Conservation (phyloP, 2,329 filamentous ascomycete genomes). For the Aspergillus pseudoviridinutans region DNA sequence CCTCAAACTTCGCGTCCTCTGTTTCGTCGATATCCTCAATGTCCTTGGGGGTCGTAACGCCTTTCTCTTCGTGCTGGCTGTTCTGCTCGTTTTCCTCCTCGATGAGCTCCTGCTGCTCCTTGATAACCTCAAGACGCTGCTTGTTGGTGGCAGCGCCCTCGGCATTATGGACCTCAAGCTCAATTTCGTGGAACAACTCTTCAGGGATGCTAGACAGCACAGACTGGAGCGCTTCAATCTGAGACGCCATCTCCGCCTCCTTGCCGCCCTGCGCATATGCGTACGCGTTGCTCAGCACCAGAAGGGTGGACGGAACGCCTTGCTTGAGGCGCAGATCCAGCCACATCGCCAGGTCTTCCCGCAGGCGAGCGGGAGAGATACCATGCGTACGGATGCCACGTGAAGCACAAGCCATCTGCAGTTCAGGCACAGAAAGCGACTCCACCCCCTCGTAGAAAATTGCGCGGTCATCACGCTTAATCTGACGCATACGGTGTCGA, state of each 20-base stretch:
- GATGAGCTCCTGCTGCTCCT: constrained; percentile 97
- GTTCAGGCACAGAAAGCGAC: constrained; percentile 84
- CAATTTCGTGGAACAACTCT: constrained; percentile 98
- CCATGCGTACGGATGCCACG: constrained; percentile 91
- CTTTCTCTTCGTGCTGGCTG: constrained; percentile 70
- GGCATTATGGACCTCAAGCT: constrained; percentile 93
- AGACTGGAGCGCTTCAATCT: constrained; percentile 88
- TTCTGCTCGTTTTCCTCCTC: constrained; percentile 95
- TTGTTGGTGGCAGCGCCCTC: constrained; percentile 98
- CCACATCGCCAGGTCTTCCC: constrained; percentile 90
- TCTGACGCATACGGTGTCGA: constrained; percentile 96
- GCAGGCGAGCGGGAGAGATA: constrained; percentile 79
- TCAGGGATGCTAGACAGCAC: constrained; percentile 94
- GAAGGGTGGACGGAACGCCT: constrained; percentile 89
- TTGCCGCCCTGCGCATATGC: constrained; percentile 79
- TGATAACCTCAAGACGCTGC: constrained; percentile 95
- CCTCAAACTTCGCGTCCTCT: constrained; percentile 59
- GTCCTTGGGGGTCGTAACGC: constrained; percentile 74
- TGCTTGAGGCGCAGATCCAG: constrained; percentile 88
- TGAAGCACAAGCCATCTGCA: constrained; percentile 87
- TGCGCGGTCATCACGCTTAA: constrained; percentile 94
- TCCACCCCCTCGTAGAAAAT: constrained; percentile 94
- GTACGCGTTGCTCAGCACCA: constrained; percentile 95
- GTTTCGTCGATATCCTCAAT: constrained; percentile 92
- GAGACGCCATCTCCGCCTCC: constrained; percentile 75